Conservation (phyloP, 371 early-diverging fungal genomes). For the Mortierella sp. region DNA sequence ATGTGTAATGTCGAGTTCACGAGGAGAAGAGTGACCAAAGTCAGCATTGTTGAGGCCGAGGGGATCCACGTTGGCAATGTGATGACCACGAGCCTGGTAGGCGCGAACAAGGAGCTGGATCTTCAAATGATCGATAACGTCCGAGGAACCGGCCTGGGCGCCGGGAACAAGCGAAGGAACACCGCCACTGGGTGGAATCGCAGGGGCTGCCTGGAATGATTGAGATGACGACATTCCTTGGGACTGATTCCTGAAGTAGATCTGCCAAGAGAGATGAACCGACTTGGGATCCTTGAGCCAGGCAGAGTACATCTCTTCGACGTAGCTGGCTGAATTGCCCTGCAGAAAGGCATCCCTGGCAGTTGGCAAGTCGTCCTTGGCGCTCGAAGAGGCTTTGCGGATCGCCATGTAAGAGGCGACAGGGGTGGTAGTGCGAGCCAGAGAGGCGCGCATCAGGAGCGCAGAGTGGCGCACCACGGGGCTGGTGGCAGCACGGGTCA, state of each 20-base stretch:
- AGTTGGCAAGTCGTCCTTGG: conserved; percentile 25
- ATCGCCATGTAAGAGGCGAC: conserved; percentile 37
- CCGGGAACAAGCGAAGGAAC: conserved; percentile 69
- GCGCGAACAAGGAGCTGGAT: conserved; percentile 96
- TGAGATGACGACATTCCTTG: conserved; percentile 74
- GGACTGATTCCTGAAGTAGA: conserved; percentile 93
- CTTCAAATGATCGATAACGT: conserved; percentile 96
- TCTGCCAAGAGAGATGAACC: conserved; percentile 98
- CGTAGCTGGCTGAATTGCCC: conserved; percentile 84
- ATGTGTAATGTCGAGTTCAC: conserved; percentile 86
- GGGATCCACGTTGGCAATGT: conserved; percentile 93
- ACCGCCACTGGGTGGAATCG: conserved; percentile 78
- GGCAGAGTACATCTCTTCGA: conserved; percentile 96
- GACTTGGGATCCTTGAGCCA: conserved; percentile 91
- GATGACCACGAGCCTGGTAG: conserved; percentile 97
- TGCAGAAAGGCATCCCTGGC: conserved; percentile 74
- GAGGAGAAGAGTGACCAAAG: conserved; percentile 69
- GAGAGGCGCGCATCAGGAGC: conserved; percentile 30
- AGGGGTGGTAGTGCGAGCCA: conserved; percentile 31
- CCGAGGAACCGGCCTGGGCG: conserved; percentile 58
- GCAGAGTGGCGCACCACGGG: conserved; percentile 35
- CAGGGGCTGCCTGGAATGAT: conserved; percentile 89
- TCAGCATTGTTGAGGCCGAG: conserved; percentile 83
- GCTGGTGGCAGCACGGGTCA: conserved; percentile 24
- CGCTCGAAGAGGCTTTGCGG: conserved; percentile 24